Evolutionary conservation across 2,329 filamentous ascomycete species (phyloP), one percentile per base, ranked within the genome.

Genomic region (Chaetomium olivaceum): DNA sequence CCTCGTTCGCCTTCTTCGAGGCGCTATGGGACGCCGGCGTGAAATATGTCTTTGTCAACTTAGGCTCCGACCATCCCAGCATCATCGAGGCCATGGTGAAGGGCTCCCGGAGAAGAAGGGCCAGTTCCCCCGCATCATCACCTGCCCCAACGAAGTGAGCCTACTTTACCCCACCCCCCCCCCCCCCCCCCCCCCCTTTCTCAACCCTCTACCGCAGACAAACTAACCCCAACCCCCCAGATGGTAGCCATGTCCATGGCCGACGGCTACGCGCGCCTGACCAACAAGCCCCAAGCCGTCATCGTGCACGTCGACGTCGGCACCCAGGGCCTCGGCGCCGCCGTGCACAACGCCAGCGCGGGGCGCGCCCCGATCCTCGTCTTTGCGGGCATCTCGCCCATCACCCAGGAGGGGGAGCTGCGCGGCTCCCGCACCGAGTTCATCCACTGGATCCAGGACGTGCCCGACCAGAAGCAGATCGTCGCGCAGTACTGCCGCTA

Each of bases 401-500:
- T 77, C 23, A 82, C 81, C 0, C 74, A 78, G 33, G 77, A 81
- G 63, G 79, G 79, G 21, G 79, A 81, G 71, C 65, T 80, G 67
- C 75, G 74, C 23, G 80, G 80, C 2, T 76, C 74, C 0, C 74
- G 77, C 39, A 79, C 77, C 52, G 77, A 79, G 71, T 75, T 80
- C 71, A 80, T 81, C 70, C 79, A 81, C 69, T 81, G 76, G 76
- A 74, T 79, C 61, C 78, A 80, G 68, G 77, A 80, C 60, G 77
- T 77, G 16, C 78, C 77, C 5, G 77, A 80, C 68, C 78, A 80
- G 67, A 76, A 77, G 66, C 74, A 76, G 48, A 80, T 96, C 66
- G 81, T 96, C 3, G 81, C 86, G 0, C 92, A 96, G 79, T 96
- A 96, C 77, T 96, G 93, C 75, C 85, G 92, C 11, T 96, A 95